Percentiles rank a stretch among this genome's conserved stretches.
These are phyloP conservation scores for Quercus rubra DNA, from an alignment of 306 rosid species.

Conservation along the genomic window DNA sequence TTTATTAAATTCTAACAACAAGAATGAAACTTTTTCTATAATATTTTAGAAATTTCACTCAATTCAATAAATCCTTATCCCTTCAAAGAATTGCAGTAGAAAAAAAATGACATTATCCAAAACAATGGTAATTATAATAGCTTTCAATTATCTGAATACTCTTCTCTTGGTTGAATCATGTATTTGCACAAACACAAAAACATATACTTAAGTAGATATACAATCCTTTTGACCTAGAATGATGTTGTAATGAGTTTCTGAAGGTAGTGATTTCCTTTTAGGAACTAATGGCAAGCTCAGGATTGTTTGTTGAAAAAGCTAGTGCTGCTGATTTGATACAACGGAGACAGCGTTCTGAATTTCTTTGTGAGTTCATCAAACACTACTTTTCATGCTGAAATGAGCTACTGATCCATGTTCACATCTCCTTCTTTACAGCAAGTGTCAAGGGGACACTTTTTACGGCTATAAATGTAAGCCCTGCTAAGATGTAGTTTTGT, in stretches of 20 bases:
- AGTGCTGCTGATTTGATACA: conserved; percentile 90
- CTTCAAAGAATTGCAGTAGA: not conserved
- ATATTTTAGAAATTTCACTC: not conserved
- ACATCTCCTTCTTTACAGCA: conserved; percentile 48
- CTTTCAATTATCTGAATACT: not conserved
- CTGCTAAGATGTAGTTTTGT: conserved; percentile 1
- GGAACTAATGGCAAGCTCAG: conserved; percentile 64
- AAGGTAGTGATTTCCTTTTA: conserved; percentile 59
- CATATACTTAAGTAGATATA: not conserved
- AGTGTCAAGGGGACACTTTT: conserved; percentile 59
- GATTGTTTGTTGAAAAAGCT: conserved; percentile 50
- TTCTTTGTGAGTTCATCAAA: conserved; percentile 56
- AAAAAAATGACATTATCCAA: not conserved
- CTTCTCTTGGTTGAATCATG: not conserved
- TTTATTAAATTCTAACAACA: not conserved
- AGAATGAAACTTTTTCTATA: not conserved
- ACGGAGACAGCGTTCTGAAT: conserved; percentile 85
- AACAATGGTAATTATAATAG: not conserved
- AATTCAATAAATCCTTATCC: not conserved
- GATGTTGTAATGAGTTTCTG: conserved; percentile 72
- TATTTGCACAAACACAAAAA: not conserved
- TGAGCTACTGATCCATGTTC: conserved; percentile 23
- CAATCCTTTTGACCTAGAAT: conserved; percentile 31
- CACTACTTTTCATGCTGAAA: conserved; percentile 15
- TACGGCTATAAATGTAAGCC: conserved; percentile 57